Evolutionary conservation across 768 basidiomycete species (phyloP).

Genomic region (Favolaschia claudopus): DNA sequence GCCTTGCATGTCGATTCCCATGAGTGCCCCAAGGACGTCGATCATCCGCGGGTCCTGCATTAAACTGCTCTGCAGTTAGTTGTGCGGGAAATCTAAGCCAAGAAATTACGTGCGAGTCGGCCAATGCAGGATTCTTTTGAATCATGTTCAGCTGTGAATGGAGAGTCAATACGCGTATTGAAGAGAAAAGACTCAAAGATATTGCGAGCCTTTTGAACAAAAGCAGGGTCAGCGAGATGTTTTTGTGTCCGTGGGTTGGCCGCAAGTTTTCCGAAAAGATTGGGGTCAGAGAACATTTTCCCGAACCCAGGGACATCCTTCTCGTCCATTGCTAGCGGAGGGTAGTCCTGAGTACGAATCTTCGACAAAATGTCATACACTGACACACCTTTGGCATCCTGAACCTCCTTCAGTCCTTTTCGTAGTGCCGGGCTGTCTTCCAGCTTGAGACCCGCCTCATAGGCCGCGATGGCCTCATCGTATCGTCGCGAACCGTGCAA

Average conservation of each 20-base stretch:
- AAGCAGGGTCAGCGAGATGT: constrained; percentile 83
- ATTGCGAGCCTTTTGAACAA: constrained; percentile 72
- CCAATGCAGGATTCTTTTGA: constrained; percentile 73
- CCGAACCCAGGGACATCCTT: constrained; percentile 66
- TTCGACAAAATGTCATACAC: constrained; percentile 20
- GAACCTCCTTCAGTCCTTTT: constrained; percentile 90
- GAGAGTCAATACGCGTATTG: constrained; percentile 14
- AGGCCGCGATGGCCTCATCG: constrained; percentile 85
- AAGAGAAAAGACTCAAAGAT: background rate
- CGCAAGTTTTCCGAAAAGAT: constrained; percentile 83
- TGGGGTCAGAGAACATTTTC: constrained; percentile 86
- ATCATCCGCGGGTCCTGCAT: constrained; percentile 91
- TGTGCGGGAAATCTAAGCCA: background rate
- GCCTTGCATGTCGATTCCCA: constrained; percentile 93
- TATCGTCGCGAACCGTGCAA: constrained; percentile 83
- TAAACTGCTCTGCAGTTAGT: constrained; percentile 50
- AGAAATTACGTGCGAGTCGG: constrained; percentile 53
- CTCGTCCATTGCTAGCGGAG: no score
- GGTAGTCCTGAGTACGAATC: constrained; percentile 51
- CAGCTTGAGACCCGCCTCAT: constrained; percentile 80
- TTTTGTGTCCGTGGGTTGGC: constrained; percentile 86
- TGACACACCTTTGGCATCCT: constrained; percentile 77
- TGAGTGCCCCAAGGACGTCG: constrained; percentile 88
- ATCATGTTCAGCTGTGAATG: constrained; percentile 63
- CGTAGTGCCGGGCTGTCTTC: constrained; percentile 85